Base-by-base conservation (phyloP, 179 eudicot species). In the Camellia oleifera region DNA sequence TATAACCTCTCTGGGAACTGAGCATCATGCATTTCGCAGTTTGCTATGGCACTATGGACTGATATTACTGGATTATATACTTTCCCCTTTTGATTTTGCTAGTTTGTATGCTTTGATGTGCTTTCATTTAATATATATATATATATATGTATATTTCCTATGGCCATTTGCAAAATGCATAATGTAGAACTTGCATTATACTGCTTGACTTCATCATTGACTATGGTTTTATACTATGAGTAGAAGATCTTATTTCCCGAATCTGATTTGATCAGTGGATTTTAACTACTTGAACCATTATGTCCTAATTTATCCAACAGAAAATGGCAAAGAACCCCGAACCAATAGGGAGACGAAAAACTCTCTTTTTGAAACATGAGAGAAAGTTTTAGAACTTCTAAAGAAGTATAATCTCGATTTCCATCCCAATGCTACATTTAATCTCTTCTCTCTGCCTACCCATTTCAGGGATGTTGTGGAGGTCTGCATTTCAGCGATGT, bases 401-500 rank as follows among this genome's bases (percentile, higher is more conserved):
- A 15, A 8, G 18, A 26, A 48, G 62, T 48, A 26, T 77, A 42
- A 53, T 48, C 58, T 23, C 20, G 46, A 56, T 69, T 45, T 78
- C 69, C 13, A 40, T 44, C 58, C 18, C 26, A 18, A 32, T 73
- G 66, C 62, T 7, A 23, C 12, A 65, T 26, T 23, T 65, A 26
- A 63, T 17, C 60, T 9, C n/a, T 4, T 70, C 40, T 18, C 11
- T 62, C 26, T n/a, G 13, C 11, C 42, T 46, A 20, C 58, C 18
- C 32, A 72, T 73, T 78, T 81, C 90, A 94, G 99, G 99, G 99
- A 81, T 95, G 99, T 68, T 89, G 98, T 83, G 99, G 99, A 50
- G 99, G 98, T 12, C 63, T 95, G 83, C 99, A 95, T 79, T 95
- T 89, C 89, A 89, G 98, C 74, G 99, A 95, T 77, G 95, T 94